These are phyloP conservation scores for Colletotrichum tofieldiae DNA, from an alignment of 2,329 filamentous ascomycete species.

Conservation along the genomic window DNA sequence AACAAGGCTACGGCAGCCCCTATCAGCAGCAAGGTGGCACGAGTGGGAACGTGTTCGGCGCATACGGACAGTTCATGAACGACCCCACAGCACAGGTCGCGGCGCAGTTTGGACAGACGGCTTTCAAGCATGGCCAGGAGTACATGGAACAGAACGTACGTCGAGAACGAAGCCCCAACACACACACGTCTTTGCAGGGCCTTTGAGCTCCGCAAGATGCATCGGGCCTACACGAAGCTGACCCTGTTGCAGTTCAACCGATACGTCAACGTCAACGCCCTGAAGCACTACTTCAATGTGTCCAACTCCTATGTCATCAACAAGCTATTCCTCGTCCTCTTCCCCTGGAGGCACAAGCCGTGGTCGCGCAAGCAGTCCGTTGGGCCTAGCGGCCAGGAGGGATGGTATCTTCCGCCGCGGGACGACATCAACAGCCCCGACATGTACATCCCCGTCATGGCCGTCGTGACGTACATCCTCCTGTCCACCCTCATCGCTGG, in stretches of 20 bases:
- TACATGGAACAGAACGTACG: constrained; percentile 95
- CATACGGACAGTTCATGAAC: constrained; percentile 94
- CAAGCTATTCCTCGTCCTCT: constrained; percentile 94
- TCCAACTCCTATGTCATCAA: constrained; percentile 96
- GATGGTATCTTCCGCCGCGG: constrained; percentile 89
- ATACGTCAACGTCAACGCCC: constrained; percentile 91
- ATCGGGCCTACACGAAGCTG: constrained; percentile 30
- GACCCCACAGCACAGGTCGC: constrained; percentile 96
- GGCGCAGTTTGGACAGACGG: constrained; percentile 92
- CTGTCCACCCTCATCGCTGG: constrained; percentile 93
- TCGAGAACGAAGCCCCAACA: constrained; percentile 29
- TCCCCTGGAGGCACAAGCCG: constrained; percentile 97
- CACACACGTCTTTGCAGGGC: not conserved
- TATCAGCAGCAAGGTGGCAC: constrained; percentile 77
- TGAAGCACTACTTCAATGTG: constrained; percentile 99
- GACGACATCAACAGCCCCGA: constrained; percentile 98
- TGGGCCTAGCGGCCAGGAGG: constrained; percentile 78
- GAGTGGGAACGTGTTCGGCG: constrained; percentile 72
- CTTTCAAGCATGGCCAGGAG: constrained; percentile 91
- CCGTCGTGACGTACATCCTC: constrained; percentile 96
- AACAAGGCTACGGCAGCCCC: constrained; percentile 77
- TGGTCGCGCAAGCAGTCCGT: constrained; percentile 93
- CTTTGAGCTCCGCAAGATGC: not conserved
- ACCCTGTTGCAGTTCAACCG: constrained; percentile 64
- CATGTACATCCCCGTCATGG: constrained; percentile 99